These are phyloP conservation scores for Boletus vermiculosoides DNA, from an alignment of 768 basidiomycete genomes.

Conservation along the genomic window DNA sequence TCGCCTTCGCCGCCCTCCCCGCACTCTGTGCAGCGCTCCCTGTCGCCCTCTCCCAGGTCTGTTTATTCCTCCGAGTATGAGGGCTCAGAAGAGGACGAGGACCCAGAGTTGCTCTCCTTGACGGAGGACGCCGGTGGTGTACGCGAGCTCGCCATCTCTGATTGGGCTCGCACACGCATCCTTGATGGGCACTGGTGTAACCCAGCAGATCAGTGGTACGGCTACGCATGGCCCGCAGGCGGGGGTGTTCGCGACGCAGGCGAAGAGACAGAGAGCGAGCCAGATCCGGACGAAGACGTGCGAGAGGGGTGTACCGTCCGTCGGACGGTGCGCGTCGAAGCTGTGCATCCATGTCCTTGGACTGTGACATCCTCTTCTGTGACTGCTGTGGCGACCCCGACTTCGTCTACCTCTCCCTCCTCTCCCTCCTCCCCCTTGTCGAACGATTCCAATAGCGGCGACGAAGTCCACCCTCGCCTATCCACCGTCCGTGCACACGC, in stretches of 20 bases:
- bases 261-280: constrained; percentile 30
- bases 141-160: constrained; percentile 57
- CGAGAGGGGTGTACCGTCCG: constrained; percentile 19
- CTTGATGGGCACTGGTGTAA: constrained; percentile 76
- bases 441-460: constrained; percentile 6
- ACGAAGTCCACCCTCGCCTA: constrained; percentile 46
- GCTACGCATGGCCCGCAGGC: constrained; percentile 40
- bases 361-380: constrained; percentile 28
- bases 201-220: constrained; percentile 70
- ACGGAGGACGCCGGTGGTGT: constrained; percentile 48
- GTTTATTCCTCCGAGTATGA: constrained; percentile 35
- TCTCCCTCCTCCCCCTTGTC: constrained; percentile 18
- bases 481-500: constrained; percentile 48
- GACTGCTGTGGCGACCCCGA: constrained; percentile 11
- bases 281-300: constrained; percentile 24
- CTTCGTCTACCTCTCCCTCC: constrained; percentile 26
- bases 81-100: constrained; percentile 42
- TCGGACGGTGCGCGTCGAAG: constrained; percentile 23
- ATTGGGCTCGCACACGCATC: constrained; percentile 71
- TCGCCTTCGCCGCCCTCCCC: constrained; percentile 29
- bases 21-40: constrained; percentile 27
- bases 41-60: constrained; percentile 32
- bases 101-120: constrained; percentile 41
- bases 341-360: constrained; percentile 64
- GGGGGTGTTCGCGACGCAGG: constrained; percentile 30